phyloP scores from a whole-genome alignment of 176 grass and related monocot species.

The Chloris gayana region DNA sequence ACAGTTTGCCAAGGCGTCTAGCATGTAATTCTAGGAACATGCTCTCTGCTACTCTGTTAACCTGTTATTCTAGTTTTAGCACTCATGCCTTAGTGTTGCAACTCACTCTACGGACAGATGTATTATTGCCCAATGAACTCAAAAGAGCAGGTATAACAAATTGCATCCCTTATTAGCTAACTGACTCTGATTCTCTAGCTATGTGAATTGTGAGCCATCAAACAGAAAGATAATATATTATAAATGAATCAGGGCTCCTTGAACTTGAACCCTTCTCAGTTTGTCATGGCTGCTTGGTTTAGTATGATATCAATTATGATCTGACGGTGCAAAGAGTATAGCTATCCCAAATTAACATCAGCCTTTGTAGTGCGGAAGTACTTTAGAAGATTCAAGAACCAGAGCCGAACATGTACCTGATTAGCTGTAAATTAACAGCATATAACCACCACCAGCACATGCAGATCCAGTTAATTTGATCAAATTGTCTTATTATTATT shows the following conservation, averaged over 20 bases:
- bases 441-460: background rate
- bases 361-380: background rate
- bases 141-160: background rate
- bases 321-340: background rate
- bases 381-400: background rate
- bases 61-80: background rate
- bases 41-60: background rate
- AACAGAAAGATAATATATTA: background rate
- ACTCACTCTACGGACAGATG: background rate
- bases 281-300: background rate
- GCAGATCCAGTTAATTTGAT: background rate
- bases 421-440: background rate
- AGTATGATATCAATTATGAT: background rate
- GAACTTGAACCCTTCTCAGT: background rate
- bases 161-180: background rate
- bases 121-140: background rate
- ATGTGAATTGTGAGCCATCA: background rate
- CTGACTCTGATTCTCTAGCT: background rate
- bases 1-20: conserved; percentile 69
- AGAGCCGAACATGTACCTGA: background rate
- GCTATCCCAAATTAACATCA: background rate
- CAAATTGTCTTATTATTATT: background rate
- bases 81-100: background rate
- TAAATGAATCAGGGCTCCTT: background rate
- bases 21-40: conserved; percentile 52